phyloP scores from a whole-genome alignment of 2,329 filamentous ascomycete species.

The Alternaria incomplexa region DNA sequence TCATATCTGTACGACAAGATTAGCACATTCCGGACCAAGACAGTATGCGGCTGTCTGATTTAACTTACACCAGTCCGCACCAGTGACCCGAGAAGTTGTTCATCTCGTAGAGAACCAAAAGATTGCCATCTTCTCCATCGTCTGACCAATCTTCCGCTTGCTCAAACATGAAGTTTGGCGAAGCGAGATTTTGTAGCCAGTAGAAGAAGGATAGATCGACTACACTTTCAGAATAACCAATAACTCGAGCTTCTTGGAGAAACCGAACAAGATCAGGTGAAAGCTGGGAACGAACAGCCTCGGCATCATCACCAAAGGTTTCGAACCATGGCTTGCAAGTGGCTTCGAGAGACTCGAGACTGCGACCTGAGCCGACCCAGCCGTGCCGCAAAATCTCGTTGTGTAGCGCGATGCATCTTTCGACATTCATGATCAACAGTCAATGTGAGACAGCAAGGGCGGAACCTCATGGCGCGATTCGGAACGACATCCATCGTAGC shows the following conservation, averaged over 20 bases:
- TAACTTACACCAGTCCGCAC: neutral
- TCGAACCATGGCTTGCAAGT: neutral
- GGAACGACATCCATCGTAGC: neutral
- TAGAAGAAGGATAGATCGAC: constrained; percentile 1
- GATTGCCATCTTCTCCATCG: neutral
- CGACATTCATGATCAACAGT: neutral
- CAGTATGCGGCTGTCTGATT: neutral
- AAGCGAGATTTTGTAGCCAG: constrained; percentile 1
- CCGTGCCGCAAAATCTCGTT: neutral
- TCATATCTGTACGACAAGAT: constrained; percentile 11
- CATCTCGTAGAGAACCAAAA: constrained; percentile 1
- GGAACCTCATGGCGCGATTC: neutral
- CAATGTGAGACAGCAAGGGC: neutral
- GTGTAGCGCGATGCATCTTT: neutral
- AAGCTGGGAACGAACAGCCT: neutral
- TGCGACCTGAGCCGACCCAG: neutral
- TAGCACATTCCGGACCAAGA: neutral
- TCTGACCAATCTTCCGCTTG: neutral
- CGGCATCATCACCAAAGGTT: neutral
- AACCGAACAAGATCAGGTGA: neutral
- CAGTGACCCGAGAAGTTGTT: neutral
- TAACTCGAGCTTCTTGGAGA: neutral
- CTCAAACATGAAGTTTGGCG: neutral
- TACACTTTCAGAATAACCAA: neutral
- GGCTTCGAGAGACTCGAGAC: neutral